Evolutionary conservation across 2,329 filamentous ascomycete species (phyloP).

Genomic region (Penicillium sclerotigenum): DNA sequence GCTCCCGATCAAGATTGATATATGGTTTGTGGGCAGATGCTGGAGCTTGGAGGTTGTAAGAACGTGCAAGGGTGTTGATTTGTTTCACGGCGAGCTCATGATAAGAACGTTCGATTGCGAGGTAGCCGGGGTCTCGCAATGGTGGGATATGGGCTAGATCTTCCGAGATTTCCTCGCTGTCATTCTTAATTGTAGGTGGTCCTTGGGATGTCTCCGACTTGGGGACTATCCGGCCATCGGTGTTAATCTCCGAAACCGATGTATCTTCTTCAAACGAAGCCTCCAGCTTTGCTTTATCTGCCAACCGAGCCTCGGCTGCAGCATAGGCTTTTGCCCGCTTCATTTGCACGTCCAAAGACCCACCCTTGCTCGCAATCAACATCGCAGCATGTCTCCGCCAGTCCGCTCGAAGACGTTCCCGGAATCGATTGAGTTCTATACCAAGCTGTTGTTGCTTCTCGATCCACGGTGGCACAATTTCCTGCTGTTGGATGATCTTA

Average conservation of each 20-base stretch:
- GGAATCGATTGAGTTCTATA: slow-evolving; percentile 66
- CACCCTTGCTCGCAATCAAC: slow-evolving; percentile 73
- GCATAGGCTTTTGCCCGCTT: slow-evolving; percentile 69
- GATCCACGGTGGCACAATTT: slow-evolving; percentile 95
- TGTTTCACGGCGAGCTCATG: slow-evolving; percentile 71
- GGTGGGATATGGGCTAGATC: slow-evolving; percentile 51
- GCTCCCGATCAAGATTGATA: slow-evolving; percentile 76
- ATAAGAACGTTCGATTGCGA: slow-evolving; percentile 69
- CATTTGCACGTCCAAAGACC: slow-evolving; percentile 70
- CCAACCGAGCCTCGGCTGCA: slow-evolving; percentile 60
- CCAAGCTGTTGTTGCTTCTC: slow-evolving; percentile 94
- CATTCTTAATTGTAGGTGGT: neutral
- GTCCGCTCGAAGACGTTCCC: slow-evolving; percentile 70
- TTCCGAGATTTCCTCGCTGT: slow-evolving; percentile 8
- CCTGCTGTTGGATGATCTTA: slow-evolving; percentile 94
- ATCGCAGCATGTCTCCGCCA: slow-evolving; percentile 82
- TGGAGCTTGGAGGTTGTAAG: slow-evolving; percentile 94
- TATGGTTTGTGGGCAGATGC: slow-evolving; percentile 92
- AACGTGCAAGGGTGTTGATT: slow-evolving; percentile 75
- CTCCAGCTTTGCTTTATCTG: slow-evolving; percentile 24
- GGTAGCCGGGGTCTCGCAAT: slow-evolving; percentile 77
- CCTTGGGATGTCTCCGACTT: neutral
- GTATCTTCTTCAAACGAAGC: slow-evolving; percentile 20
- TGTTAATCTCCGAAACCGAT: slow-evolving; percentile 19
- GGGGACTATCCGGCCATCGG: slow-evolving; percentile 25